phyloP scores from a whole-genome alignment of 163 green algal genomes.

The Trebouxia gelatinosa region DNA sequence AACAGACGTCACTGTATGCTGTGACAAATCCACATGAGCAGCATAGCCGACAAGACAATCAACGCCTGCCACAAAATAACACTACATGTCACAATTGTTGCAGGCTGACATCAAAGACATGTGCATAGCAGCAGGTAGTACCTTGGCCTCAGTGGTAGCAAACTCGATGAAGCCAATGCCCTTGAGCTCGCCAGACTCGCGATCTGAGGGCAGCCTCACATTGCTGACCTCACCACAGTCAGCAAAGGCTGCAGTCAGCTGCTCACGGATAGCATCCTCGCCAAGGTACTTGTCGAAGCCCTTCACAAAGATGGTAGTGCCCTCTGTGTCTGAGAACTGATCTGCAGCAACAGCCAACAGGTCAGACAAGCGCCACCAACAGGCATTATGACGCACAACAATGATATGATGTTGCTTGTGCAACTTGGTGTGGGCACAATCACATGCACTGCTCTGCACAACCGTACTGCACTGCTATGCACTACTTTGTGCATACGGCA shows the following conservation, averaged over 20 bases:
- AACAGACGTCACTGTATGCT: too few relatives aligned
- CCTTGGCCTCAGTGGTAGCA: conserved; percentile 70
- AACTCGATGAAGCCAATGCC: conserved; percentile 93
- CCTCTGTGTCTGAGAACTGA: conserved; percentile 42
- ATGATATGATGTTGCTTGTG: background rate
- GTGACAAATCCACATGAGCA: too few relatives aligned
- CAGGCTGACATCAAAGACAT: too few relatives aligned
- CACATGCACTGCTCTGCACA: too few relatives aligned
- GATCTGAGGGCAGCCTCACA: conserved; percentile 73
- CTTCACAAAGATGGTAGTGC: conserved; percentile 91
- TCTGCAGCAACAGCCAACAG: too few relatives aligned
- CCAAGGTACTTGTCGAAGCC: conserved; percentile 82
- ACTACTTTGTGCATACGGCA: too few relatives aligned
- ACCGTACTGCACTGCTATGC: too few relatives aligned
- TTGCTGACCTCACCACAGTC: conserved; percentile 72
- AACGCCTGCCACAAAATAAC: too few relatives aligned
- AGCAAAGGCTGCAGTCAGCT: conserved; percentile 74
- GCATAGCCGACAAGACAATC: too few relatives aligned
- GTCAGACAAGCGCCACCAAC: background rate
- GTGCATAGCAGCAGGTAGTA: conserved; percentile 15
- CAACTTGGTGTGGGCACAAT: background rate
- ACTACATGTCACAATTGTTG: too few relatives aligned
- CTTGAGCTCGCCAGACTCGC: conserved; percentile 76
- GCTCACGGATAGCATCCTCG: conserved; percentile 70
- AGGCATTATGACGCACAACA: background rate